Conservation (phyloP, 495 filamentous ascomycete genomes). For the Rhizodiscina lignyota region DNA sequence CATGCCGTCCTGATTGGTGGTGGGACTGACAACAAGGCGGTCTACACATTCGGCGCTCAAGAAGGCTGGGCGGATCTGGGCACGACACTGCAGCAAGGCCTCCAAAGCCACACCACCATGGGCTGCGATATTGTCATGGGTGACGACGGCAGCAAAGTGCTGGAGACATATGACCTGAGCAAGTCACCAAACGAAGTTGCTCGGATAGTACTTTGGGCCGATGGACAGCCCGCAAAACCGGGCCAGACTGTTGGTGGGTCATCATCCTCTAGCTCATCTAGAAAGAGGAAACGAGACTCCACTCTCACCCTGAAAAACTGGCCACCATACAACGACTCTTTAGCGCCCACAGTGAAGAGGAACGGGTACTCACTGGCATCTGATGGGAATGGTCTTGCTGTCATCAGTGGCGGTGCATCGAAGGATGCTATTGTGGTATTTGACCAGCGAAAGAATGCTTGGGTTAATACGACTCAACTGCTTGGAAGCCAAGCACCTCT, state of each 20-base stretch:
- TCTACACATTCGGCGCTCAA: constrained; percentile 43
- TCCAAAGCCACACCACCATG: constrained; percentile 36
- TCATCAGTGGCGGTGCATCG: constrained; percentile 59
- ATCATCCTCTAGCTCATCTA: constrained; percentile 6
- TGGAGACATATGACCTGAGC: constrained; percentile 66
- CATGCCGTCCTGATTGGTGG: constrained; percentile 69
- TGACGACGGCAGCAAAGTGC: constrained; percentile 65
- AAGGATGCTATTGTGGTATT: constrained; percentile 60
- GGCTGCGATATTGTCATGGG: constrained; percentile 47
- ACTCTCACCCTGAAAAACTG: constrained; percentile 44
- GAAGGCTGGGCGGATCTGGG: constrained; percentile 49
- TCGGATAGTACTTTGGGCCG: constrained; percentile 39
- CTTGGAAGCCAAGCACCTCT: constrained; percentile 34
- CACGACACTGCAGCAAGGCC: constrained; percentile 36
- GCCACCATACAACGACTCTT: constrained; percentile 60
- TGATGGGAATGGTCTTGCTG: constrained; percentile 41
- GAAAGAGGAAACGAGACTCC: constrained; percentile 28
- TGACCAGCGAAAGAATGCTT: constrained; percentile 58
- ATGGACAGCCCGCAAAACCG: constrained; percentile 23
- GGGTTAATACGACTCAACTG: constrained; percentile 57
- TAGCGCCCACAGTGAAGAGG: constrained; percentile 44
- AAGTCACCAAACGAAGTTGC: constrained; percentile 62
- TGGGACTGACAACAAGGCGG: constrained; percentile 39
- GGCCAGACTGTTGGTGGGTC: constrained; percentile 18
- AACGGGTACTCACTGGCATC: constrained; percentile 46